Percentiles rank a stretch among this genome's conserved stretches.
phyloP scores from a whole-genome alignment of 257 asterid genomes.

The Osmanthus fragrans region DNA sequence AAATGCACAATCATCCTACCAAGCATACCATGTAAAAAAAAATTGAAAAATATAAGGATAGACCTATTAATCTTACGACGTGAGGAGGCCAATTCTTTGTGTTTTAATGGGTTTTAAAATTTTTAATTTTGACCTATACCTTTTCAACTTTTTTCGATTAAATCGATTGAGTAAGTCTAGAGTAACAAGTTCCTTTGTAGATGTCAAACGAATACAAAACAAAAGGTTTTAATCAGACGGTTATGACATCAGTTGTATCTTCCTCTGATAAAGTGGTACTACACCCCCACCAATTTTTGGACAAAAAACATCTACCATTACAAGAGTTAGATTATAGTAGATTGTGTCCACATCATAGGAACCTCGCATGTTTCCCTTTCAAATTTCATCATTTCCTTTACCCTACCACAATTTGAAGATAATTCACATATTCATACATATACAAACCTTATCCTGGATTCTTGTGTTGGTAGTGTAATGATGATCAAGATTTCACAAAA shows the following conservation, averaged over 20 bases:
- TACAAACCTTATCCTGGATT: neutral
- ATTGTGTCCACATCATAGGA: constrained; percentile 37
- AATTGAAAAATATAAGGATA: no score
- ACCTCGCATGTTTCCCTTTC: constrained; percentile 35
- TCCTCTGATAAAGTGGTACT: constrained; percentile 16
- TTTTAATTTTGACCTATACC: neutral
- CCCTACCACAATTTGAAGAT: constrained; percentile 30
- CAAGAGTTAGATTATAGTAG: constrained; percentile 20
- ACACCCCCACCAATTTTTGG: constrained; percentile 28
- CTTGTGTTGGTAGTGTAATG: neutral
- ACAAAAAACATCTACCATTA: constrained; percentile 30
- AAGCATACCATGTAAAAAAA: no score
- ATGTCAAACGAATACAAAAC: neutral
- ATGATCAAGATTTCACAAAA: neutral
- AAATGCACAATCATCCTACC: neutral
- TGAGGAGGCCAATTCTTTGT: neutral
- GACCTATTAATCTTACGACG: no score
- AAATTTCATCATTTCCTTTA: constrained; percentile 26
- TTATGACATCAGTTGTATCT: constrained; percentile 26
- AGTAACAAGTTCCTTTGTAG: neutral
- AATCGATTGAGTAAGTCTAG: neutral
- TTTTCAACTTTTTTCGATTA: neutral
- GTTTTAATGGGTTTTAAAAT: neutral
- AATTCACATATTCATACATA: neutral
- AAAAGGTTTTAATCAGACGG: neutral